Evolutionary conservation across 2,329 filamentous ascomycete genomes (phyloP).

Genomic region (Exophiala viscosa): DNA sequence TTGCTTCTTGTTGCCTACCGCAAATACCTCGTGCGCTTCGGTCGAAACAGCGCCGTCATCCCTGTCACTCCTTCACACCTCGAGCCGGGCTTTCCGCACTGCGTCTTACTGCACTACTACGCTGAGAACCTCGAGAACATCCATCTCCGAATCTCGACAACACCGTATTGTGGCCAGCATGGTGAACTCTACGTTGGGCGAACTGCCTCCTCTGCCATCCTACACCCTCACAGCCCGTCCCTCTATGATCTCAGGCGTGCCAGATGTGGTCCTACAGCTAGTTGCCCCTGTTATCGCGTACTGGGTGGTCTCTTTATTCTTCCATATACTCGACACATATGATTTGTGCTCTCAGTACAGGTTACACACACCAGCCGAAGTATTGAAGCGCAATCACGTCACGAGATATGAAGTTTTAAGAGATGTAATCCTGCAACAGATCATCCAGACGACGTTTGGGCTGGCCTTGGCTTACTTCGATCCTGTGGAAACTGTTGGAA

Average conservation of each 20-base stretch:
- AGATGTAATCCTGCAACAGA: slow-evolving; percentile 87
- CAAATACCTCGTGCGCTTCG: slow-evolving; percentile 7
- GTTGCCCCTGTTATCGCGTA: slow-evolving; percentile 77
- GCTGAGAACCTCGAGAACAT: neutral
- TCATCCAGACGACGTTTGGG: slow-evolving; percentile 76
- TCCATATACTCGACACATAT: slow-evolving; percentile 80
- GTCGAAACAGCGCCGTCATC: slow-evolving; percentile 1
- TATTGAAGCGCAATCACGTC: slow-evolving; percentile 81
- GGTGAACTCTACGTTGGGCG: slow-evolving; percentile 17
- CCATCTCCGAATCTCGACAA: neutral
- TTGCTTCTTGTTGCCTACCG: neutral
- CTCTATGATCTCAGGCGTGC: slow-evolving; percentile 70
- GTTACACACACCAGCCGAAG: slow-evolving; percentile 89
- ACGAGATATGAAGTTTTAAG: slow-evolving; percentile 78
- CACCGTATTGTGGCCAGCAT: slow-evolving; percentile 17
- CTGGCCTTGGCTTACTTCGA: slow-evolving; percentile 68
- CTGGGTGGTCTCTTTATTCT: slow-evolving; percentile 80
- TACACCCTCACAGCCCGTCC: slow-evolving; percentile 69
- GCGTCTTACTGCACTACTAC: slow-evolving; percentile 6
- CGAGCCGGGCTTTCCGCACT: slow-evolving; percentile 13
- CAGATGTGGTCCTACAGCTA: slow-evolving; percentile 76
- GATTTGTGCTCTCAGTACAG: slow-evolving; percentile 88
- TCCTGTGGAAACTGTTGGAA: slow-evolving; percentile 68
- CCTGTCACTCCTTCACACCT: slow-evolving; percentile 5
- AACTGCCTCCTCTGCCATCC: slow-evolving; percentile 79